Evolutionary conservation across 2,329 filamentous ascomycete species (phyloP).

Genomic region (Fusarium papillatum): DNA sequence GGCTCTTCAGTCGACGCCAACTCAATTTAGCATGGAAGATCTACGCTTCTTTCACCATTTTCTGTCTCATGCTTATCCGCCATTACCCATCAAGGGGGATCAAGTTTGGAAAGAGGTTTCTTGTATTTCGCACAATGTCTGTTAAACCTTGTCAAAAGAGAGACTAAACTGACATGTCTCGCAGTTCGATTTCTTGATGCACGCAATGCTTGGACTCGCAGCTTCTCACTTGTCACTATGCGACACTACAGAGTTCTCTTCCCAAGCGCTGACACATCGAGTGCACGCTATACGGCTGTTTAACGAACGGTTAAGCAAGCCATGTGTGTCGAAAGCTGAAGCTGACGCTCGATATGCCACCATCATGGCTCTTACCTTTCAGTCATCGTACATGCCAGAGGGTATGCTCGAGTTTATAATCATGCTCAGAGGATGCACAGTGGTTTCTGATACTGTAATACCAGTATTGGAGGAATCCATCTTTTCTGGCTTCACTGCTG

Average conservation of each 20-base stretch:
- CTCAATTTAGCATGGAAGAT: slow-evolving; percentile 55
- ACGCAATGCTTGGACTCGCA: slow-evolving; percentile 53
- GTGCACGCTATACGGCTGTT: slow-evolving; percentile 48
- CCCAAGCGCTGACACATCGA: slow-evolving; percentile 48
- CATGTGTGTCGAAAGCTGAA: slow-evolving; percentile 45
- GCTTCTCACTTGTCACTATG: slow-evolving; percentile 50
- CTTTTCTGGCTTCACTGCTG: slow-evolving; percentile 14
- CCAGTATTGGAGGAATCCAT: slow-evolving; percentile 7
- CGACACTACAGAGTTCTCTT: slow-evolving; percentile 29
- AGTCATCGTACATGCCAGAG: slow-evolving; percentile 51
- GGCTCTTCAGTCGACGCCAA: slow-evolving; percentile 18
- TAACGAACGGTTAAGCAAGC: slow-evolving; percentile 44
- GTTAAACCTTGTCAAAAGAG: not conserved
- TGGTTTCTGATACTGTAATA: slow-evolving; percentile 12
- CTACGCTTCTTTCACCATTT: slow-evolving; percentile 66
- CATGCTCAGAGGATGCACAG: slow-evolving; percentile 47
- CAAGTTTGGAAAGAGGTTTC: slow-evolving; percentile 51
- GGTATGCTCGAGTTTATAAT: slow-evolving; percentile 53
- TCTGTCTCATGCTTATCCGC: slow-evolving; percentile 56
- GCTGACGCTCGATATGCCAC: slow-evolving; percentile 51
- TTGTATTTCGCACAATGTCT: slow-evolving; percentile 49
- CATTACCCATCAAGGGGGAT: slow-evolving; percentile 49
- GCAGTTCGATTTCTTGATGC: slow-evolving; percentile 53
- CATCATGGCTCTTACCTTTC: slow-evolving; percentile 50
- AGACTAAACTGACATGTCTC: not conserved